Base-by-base conservation (phyloP, 352 stramenopile species). In the Phytopythium cucurbitacearum region DNA sequence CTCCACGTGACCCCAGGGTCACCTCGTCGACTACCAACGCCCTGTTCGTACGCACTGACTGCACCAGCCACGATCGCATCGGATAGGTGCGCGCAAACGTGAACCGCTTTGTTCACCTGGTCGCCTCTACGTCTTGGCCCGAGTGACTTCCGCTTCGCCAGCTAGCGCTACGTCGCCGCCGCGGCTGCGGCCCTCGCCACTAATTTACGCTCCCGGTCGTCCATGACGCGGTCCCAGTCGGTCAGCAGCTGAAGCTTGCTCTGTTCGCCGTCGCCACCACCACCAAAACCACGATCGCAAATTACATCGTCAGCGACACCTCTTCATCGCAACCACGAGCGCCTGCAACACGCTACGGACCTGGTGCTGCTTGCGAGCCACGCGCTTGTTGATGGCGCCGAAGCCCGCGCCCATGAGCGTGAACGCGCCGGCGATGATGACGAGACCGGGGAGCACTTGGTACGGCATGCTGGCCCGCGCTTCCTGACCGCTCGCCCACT, bases 171-270 rank as follows among this genome's bases (percentile, higher is more conserved):
- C n/a, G 47, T 28, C 21, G 21, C 21, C 21, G 21, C n/a, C 35
- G 34, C n/a, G 0, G 64, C 69, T 59, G 59, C 65, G 48, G 54
- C 63, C 33, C 67, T 76, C 40, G 71, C 71, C 37, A 73, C 64
- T 47, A 89, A 50, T 69, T 80, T 85, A 32, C 80, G 76, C 72
- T 91, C 78, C 11, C 80, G 76, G 12, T 87, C 76, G 56, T 91
- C 78, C 78, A 91, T 91, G 74, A 85, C 78, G 51, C 76, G 76
- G 65, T 91, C 80, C 78, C 78, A 91, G 62, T 89, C 72, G 52
- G 80, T 88, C 56, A 91, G 46, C 61, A 88, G 62, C 51, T 88
- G 67, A 49, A 91, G 64, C 56, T 91, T 91, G 74, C 72, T 85
- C 80, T 91, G 50, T 40, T 21, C 10, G 16, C 13, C 34, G 9